Percentiles rank a stretch among this genome's conserved stretches.
Conservation (phyloP, 768 basidiomycete species). For the Suillus clintonianus region DNA sequence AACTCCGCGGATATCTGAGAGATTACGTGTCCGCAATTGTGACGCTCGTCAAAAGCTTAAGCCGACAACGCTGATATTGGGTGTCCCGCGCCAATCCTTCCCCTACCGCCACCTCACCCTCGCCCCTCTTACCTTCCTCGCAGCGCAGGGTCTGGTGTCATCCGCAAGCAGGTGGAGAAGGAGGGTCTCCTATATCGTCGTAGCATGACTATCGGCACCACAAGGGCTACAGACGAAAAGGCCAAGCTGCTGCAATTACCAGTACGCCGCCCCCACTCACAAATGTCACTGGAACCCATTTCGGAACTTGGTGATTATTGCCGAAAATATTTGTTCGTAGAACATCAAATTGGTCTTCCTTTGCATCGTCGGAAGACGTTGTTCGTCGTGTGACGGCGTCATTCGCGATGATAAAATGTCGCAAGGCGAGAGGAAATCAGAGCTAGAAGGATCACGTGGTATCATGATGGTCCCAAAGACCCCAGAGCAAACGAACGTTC, state of each 20-base stretch:
- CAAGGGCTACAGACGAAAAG: conserved; percentile 13
- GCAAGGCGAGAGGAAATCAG: background rate
- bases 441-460: conserved; percentile 1
- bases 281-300: conserved; percentile 8
- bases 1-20: too few relatives aligned
- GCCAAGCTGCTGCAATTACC: conserved; percentile 10
- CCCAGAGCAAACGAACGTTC: too few relatives aligned
- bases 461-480: too few relatives aligned
- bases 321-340: background rate
- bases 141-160: conserved; percentile 74
- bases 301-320: background rate
- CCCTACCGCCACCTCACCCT: conserved; percentile 92
- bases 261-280: conserved; percentile 5
- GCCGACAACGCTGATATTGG: too few relatives aligned
- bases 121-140: conserved; percentile 88
- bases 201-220: conserved; percentile 13
- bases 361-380: background rate
- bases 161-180: conserved; percentile 88
- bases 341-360: background rate
- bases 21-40: too few relatives aligned
- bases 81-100: conserved; percentile 89
- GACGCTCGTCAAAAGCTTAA: too few relatives aligned
- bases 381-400: conserved; percentile 6
- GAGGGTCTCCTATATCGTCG: conserved; percentile 50
- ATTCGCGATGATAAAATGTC: conserved; percentile 1